Base-by-base conservation (phyloP, 257 asterid species). In the Penstemon newberryi region DNA sequence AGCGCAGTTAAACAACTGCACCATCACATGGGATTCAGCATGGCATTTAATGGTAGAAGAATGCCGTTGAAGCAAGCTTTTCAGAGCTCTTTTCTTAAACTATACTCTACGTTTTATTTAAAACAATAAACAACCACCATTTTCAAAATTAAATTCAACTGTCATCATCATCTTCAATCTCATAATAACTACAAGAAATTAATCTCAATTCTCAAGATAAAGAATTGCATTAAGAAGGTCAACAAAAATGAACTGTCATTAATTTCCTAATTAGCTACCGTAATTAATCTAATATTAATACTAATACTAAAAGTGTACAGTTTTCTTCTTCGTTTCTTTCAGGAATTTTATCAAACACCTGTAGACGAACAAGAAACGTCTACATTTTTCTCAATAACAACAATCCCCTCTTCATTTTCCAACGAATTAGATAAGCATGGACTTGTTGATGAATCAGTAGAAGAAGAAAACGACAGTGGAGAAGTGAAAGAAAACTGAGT, bases 401-500 rank as follows among this genome's bases (percentile, higher is more conserved):
- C 74, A 63, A 65, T 65, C 57, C 75, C 75, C 42, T 75, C 81
- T 33, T 74, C 86, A 6, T 73, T 75, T 61, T 74, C 81, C 18
- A 47, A 70, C 7, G 81, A 71, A 49, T 25, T 25, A 2, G 87
- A 77, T 12, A 78, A n/a, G 73, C 78, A 68, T 3, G 73, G 79
- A 67, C 84, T 82, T 25, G 75, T 57, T 15, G 75, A 70, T 6
- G 82, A 78, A 64, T 63, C 61, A n/a, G 76, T 74, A 4, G 84
- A 78, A 7, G 86, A 84, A 39, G 84, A 86, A 68, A 80, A 80
- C 0, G 91, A 84, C n/a, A 84, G 72, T 2, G 96, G 94, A 59
- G 96, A 89, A 52, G 89, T 81, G 65, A 85, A 86, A 47, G 91
- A 89, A 77, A 50, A 49, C 10, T 45, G 68, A 10, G 60, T 73